Base-by-base conservation (phyloP, 2,329 filamentous ascomycete genomes). In the Sclerotinia minor region DNA sequence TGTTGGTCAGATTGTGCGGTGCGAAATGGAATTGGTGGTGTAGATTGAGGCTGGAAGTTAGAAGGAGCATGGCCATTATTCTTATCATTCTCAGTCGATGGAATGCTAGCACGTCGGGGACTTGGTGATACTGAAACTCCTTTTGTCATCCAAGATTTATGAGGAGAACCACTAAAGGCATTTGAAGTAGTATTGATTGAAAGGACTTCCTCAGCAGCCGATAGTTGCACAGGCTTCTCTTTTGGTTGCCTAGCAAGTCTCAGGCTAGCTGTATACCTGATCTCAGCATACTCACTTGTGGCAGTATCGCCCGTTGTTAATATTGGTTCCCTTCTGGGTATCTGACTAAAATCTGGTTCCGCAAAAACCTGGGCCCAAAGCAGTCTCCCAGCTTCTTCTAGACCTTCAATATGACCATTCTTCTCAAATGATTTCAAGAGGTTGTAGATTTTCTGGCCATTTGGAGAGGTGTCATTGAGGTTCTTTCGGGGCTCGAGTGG, bases 331-430 rank as follows among this genome's bases (percentile, higher is more conserved):
- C 5, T 19, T 2, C 59, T 26, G 6, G 45, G 59, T 1, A 3
- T 24, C 3, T 50, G 59, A 35, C 45, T 63, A 17, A 49, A 58
- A 58, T 45, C 29, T 19, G 49, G 66, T 19, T 29, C 3, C 1
- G 38, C 41, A 17, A 55, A 65, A 19, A 63, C 44, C 29, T 69
- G 66, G n/a, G 29, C 24, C 68, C 68, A 71, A 3, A 71, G 45
- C 3, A 71, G 24, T 17, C 38, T 47, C 3, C 70, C 68, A 17
- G 70, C 68, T 67, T 71, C 68, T 50, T 71, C 66, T 1, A 71
- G 60, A 13, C 61, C 49, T 24, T 55, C 67, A 15, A 70, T 59
- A 38, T 66, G 44, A 11, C 57, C 29, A 26, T 11, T 19, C 9
- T 19, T 13, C 35, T 71, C 68, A 6, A 60, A 71, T 54, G 49